phyloP scores from a whole-genome alignment of 768 basidiomycete genomes.

The Pisolithus tinctorius region DNA sequence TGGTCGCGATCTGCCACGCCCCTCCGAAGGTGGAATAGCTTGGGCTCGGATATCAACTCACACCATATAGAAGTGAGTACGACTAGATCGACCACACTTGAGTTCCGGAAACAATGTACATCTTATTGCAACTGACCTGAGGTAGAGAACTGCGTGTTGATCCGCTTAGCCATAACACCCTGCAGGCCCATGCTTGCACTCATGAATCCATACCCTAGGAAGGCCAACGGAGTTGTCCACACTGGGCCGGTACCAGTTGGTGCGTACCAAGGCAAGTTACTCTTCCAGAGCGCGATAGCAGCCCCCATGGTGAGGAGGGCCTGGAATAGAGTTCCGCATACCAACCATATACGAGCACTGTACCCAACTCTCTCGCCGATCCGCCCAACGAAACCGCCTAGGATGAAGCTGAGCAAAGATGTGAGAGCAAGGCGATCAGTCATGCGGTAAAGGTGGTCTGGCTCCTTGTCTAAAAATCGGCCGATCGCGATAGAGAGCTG shows the following conservation, averaged over 20 bases:
- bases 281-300: constrained; percentile 63
- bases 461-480: constrained; percentile 54
- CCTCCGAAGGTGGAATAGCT: constrained; percentile 50
- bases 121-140: constrained; percentile 43
- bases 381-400: constrained; percentile 66
- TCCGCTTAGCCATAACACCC: constrained; percentile 76
- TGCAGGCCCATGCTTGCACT: constrained; percentile 74
- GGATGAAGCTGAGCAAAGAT: constrained; percentile 63
- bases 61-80: constrained; percentile 84
- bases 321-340: constrained; percentile 61
- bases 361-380: constrained; percentile 67
- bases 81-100: constrained; percentile 31
- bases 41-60: constrained; percentile 72
- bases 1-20: constrained; percentile 58
- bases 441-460: constrained; percentile 56
- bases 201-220: constrained; percentile 68
- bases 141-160: constrained; percentile 71
- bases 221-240: constrained; percentile 61
- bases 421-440: constrained; percentile 75
- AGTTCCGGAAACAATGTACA: background rate
- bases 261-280: constrained; percentile 48
- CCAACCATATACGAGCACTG: constrained; percentile 65
- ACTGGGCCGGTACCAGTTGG: constrained; percentile 48
- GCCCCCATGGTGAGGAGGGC: constrained; percentile 67
- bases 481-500: constrained; percentile 75